Evolutionary conservation across 352 stramenopile species (phyloP), one percentile per base, ranked within the genome.

Genomic region (Phytophthora fragariaefolia): DNA sequence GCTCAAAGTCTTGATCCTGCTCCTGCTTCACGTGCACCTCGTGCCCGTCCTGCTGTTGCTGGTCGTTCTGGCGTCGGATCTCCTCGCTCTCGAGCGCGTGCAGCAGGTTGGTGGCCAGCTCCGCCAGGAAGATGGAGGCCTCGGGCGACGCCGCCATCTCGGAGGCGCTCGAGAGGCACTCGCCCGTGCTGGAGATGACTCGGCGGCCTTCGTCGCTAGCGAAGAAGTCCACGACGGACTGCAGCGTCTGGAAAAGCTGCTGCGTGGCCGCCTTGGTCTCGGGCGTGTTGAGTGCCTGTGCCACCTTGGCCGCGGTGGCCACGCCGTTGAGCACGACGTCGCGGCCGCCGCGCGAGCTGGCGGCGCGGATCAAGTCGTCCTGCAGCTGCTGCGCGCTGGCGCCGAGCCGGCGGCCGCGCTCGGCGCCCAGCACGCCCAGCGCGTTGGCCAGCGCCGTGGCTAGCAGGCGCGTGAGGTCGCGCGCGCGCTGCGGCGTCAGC

Each of bases 171-270:
- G 52, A 77, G 45, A 88, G 38, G 22, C 80, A 92, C 43, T 89
- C 76, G n/a, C 79, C 63, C 0, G 74, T 69, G 38, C 77, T 85
- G 20, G 74, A 73, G 34, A 94, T 82, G 46, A 91, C 70, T 7
- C 77, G 69, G n/a, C 79, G 75, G 13, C 86, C 86, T 8, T 82
- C 67, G 4, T 74, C 58, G 36, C 80, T 94, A 13, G 86, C 82
- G 34, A 94, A 87, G 43, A 94, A 91, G 52, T 94, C 82, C 46
- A 94, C 72, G 5, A 89, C 51, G 27, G 77, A 85, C 74, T 94
- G 84, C 40, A 94, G 43, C 20, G 82, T 90, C 53, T 76, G 58
- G 30, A 91, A 83, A 1, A 85, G 17, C 60, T 94, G 86, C 42
- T 72, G 63, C n/a, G 74, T 91, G 12, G 83, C 83, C 26, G 71